Conservation (phyloP, 1,139 yeast species). For the Lodderomyces metapsilosis region DNA sequence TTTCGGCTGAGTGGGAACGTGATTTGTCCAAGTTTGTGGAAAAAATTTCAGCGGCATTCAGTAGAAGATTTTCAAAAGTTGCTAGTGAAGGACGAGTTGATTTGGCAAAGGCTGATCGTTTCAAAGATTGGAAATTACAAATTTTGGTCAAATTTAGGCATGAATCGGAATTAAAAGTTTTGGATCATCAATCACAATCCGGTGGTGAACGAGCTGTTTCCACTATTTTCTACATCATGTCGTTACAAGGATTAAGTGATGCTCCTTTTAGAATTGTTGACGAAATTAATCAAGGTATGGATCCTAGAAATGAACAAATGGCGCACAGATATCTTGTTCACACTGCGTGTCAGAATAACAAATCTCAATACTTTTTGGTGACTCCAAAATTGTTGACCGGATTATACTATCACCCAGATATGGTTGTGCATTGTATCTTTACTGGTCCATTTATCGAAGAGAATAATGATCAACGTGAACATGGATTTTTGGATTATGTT, state of each 20-base stretch:
- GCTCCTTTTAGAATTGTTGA: constrained; percentile 96
- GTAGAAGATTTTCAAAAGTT: constrained; percentile 64
- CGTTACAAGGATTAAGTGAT: constrained; percentile 84
- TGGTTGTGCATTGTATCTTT: constrained; percentile 87
- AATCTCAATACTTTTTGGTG: constrained; percentile 81
- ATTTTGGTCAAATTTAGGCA: constrained; percentile 85
- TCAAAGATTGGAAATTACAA: constrained; percentile 78
- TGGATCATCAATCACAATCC: constrained; percentile 87
- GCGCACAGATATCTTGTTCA: constrained; percentile 87
- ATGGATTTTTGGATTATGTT: constrained; percentile 35
- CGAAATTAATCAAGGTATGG: constrained; percentile 99
- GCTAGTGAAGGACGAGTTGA: constrained; percentile 85
- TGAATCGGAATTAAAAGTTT: constrained; percentile 61
- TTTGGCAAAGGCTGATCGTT: constrained; percentile 53
- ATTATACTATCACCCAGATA: constrained; percentile 71
- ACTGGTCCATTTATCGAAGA: constrained; percentile 51
- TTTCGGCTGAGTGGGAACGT: constrained; percentile 56
- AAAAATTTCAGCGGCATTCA: constrained; percentile 61
- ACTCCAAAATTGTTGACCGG: constrained; percentile 89
- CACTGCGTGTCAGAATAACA: constrained; percentile 65
- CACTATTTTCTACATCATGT: constrained; percentile 85
- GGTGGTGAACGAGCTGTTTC: constrained; percentile 98
- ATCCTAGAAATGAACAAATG: constrained; percentile 83
- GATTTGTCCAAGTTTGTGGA: constrained; percentile 50
- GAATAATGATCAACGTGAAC: constrained; percentile 13